phyloP scores from a whole-genome alignment of 2,329 filamentous ascomycete species.

The Penicillium occitanis region DNA sequence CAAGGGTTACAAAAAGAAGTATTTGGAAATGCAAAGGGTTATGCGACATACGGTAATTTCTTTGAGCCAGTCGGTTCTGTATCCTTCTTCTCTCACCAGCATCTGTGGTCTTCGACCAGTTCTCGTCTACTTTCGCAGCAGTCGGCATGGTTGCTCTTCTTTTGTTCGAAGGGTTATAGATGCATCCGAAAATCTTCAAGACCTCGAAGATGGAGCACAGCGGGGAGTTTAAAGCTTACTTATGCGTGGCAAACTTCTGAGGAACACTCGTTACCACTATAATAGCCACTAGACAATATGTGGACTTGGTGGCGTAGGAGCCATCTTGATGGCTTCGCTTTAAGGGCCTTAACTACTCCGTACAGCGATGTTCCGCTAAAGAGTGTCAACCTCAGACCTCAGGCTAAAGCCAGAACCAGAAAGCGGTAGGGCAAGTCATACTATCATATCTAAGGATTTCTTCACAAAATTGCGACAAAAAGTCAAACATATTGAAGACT shows the following conservation, averaged over 20 bases:
- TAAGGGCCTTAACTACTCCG: neutral
- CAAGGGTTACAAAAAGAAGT: neutral
- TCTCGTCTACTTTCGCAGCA: neutral
- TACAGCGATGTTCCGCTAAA: neutral
- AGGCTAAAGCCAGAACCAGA: neutral
- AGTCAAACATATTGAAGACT: neutral
- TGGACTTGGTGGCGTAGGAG: neutral
- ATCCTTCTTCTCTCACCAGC: neutral
- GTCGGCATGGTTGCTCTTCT: neutral
- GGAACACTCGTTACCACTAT: neutral
- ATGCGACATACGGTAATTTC: constrained; percentile 3
- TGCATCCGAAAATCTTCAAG: neutral
- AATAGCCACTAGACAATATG: neutral
- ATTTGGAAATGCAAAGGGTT: neutral
- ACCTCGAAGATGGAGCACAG: neutral
- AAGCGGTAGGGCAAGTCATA: neutral
- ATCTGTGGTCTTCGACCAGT: constrained; percentile 1
- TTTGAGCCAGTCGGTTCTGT: constrained; percentile 1
- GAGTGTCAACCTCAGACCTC: neutral
- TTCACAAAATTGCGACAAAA: neutral
- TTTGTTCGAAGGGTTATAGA: neutral
- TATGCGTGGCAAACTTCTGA: neutral
- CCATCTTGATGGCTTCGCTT: neutral
- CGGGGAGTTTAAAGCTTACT: neutral
- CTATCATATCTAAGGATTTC: neutral